These are phyloP conservation scores for Penicilliopsis zonata DNA, from an alignment of 495 filamentous ascomycete genomes.

Conservation along the genomic window DNA sequence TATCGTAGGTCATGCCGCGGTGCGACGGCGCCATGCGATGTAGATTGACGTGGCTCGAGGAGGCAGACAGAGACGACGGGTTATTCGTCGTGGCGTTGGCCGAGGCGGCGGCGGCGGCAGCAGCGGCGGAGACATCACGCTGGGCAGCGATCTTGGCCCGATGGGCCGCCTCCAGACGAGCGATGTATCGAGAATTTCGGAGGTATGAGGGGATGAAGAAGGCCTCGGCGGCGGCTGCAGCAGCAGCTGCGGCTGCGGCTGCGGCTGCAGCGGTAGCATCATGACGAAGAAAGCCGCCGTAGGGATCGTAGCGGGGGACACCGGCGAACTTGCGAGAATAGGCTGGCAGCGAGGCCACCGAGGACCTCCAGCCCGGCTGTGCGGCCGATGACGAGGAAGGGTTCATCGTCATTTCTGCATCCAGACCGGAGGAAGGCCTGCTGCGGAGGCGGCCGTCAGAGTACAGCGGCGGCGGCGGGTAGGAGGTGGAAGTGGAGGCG, in stretches of 20 bases:
- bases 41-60: constrained; percentile 50
- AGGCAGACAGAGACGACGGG: constrained; percentile 52
- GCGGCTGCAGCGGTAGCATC: no score
- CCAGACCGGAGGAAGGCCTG: constrained; percentile 23
- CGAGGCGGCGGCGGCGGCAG: no score
- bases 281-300: constrained; percentile 15
- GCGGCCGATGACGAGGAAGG: no score
- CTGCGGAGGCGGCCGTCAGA: constrained; percentile 22
- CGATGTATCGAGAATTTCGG: constrained; percentile 60
- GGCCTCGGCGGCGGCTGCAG: constrained; percentile 12
- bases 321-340: constrained; percentile 52
- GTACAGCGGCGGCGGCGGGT: constrained; percentile 24
- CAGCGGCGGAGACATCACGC: no score
- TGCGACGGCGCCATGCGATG: constrained; percentile 62
- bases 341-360: constrained; percentile 30
- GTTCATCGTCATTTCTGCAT: constrained; percentile 37
- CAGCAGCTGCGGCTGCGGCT: constrained; percentile 11
- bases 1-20: constrained; percentile 71
- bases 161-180: constrained; percentile 58
- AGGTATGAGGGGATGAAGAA: constrained; percentile 82
- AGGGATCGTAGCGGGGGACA: constrained; percentile 26
- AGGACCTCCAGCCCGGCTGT: constrained; percentile 27
- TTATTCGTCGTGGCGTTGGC: constrained; percentile 26
- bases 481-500: constrained; percentile 34
- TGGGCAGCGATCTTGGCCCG: constrained; percentile 46